Conservation (phyloP, 2,329 filamentous ascomycete species). For the Kalaharituber pfeilii region DNA sequence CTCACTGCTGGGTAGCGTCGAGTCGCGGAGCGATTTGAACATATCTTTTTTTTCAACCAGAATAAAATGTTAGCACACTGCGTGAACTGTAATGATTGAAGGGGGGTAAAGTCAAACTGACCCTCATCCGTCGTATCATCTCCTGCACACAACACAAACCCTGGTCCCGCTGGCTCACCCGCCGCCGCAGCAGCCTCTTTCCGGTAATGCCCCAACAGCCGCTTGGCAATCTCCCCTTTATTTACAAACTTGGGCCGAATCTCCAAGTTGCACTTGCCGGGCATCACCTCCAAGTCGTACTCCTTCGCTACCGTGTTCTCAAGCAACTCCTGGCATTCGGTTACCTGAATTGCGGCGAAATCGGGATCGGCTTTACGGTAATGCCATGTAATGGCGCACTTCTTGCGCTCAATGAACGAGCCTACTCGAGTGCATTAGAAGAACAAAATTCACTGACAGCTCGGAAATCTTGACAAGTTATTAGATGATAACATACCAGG, state of each 20-base stretch:
- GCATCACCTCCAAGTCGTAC: slow-evolving; percentile 93
- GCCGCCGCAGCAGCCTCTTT: slow-evolving; percentile 31
- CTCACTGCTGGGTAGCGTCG: slow-evolving; percentile 42
- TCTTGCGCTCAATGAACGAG: slow-evolving; percentile 85
- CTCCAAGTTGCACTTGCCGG: slow-evolving; percentile 89
- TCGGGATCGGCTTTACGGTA: slow-evolving; percentile 83
- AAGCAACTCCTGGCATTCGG: slow-evolving; percentile 66
- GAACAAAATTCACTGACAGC: neutral
- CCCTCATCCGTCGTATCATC: slow-evolving; percentile 98
- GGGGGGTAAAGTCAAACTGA: slow-evolving; percentile 13
- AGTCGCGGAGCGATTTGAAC: slow-evolving; percentile 60
- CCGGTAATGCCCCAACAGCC: slow-evolving; percentile 58
- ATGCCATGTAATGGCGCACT: slow-evolving; percentile 91
- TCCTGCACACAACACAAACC: slow-evolving; percentile 78
- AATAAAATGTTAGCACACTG: slow-evolving; percentile 15
- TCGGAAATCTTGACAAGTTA: neutral
- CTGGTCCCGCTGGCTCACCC: slow-evolving; percentile 35
- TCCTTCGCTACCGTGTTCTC: slow-evolving; percentile 44
- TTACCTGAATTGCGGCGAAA: slow-evolving; percentile 61
- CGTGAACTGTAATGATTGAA: neutral
- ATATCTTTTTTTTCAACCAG: slow-evolving; percentile 45
- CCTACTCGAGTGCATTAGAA: slow-evolving; percentile 31
- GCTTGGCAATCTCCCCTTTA: slow-evolving; percentile 87
- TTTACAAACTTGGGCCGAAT: slow-evolving; percentile 95
- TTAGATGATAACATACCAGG: slow-evolving; percentile 47